A percentile compares a stretch with the other conserved stretches of the same genome.
phyloP scores from a whole-genome alignment of 2,329 filamentous ascomycete species.

The Colletotrichum sp. region DNA sequence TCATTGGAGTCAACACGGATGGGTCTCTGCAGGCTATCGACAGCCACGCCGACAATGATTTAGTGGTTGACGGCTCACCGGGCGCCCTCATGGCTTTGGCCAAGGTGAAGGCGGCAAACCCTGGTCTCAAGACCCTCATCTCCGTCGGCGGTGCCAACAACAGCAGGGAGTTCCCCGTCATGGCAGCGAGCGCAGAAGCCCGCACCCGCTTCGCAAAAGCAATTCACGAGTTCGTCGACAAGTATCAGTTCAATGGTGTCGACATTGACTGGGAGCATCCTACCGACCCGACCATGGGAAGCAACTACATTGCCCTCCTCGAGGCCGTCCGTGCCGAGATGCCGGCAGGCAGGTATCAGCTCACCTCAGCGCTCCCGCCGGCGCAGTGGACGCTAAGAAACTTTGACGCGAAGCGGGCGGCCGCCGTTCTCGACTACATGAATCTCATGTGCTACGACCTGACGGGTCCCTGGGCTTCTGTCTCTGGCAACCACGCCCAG shows the following conservation, averaged over 20 bases:
- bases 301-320: slow-evolving; percentile 63
- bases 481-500: slow-evolving; percentile 69
- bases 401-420: slow-evolving; percentile 59
- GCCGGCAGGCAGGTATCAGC: slow-evolving; percentile 59
- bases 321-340: slow-evolving; percentile 57
- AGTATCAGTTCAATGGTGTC: slow-evolving; percentile 65
- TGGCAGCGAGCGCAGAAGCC: slow-evolving; percentile 53
- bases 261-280: slow-evolving; percentile 53
- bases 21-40: slow-evolving; percentile 49
- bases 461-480: slow-evolving; percentile 64
- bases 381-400: slow-evolving; percentile 66
- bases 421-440: slow-evolving; percentile 61
- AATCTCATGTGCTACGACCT: slow-evolving; percentile 77
- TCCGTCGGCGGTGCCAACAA: slow-evolving; percentile 70
- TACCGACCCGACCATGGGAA: slow-evolving; percentile 58
- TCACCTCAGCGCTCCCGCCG: slow-evolving; percentile 67
- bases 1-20: slow-evolving; percentile 42
- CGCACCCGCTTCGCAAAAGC: slow-evolving; percentile 61
- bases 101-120: slow-evolving; percentile 61
- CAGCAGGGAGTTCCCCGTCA: slow-evolving; percentile 64
- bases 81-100: slow-evolving; percentile 67
- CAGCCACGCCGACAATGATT: slow-evolving; percentile 67
- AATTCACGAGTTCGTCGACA: slow-evolving; percentile 58
- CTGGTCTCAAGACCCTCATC: slow-evolving; percentile 62
- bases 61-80: slow-evolving; percentile 61